These are phyloP conservation scores for Diaporthe citrichinensis DNA, from an alignment of 2,329 filamentous ascomycete genomes.

Conservation along the genomic window DNA sequence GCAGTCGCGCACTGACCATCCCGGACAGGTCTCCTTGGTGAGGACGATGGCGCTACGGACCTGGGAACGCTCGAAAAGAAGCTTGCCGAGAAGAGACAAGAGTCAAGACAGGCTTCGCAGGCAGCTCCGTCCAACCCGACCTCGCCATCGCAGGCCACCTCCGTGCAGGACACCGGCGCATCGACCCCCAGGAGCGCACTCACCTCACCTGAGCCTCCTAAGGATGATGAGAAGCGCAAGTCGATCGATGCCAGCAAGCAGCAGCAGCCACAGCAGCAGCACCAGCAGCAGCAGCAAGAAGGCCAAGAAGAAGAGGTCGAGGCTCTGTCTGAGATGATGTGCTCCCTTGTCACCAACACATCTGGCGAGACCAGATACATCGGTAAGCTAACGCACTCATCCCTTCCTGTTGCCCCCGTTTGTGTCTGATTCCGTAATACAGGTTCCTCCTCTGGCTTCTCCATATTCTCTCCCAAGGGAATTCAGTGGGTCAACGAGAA, in stretches of 20 bases:
- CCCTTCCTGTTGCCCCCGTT: slow-evolving; percentile 7
- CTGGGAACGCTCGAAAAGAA: slow-evolving; percentile 89
- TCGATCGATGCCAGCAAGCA: slow-evolving; percentile 51
- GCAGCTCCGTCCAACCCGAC: slow-evolving; percentile 63
- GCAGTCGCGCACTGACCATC: slow-evolving; percentile 34
- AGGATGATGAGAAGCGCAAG: slow-evolving; percentile 51
- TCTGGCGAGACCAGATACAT: slow-evolving; percentile 96
- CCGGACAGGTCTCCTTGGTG: slow-evolving; percentile 77
- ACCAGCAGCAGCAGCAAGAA: slow-evolving; percentile 41
- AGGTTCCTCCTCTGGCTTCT: slow-evolving; percentile 98
- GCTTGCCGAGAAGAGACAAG: slow-evolving; percentile 69
- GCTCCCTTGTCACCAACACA: slow-evolving; percentile 94
- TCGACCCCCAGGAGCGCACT: slow-evolving; percentile 69
- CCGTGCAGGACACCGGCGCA: slow-evolving; percentile 57
- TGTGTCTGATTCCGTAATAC: slow-evolving; percentile 21
- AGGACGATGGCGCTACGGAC: slow-evolving; percentile 90
- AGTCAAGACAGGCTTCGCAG: slow-evolving; percentile 65
- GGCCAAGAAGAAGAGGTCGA: slow-evolving; percentile 80
- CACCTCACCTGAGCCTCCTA: slow-evolving; percentile 65
- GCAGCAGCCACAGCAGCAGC: slow-evolving; percentile 43
- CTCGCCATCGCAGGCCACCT: slow-evolving; percentile 64
- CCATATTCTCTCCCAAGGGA: slow-evolving; percentile 97
- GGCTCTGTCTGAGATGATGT: slow-evolving; percentile 97
- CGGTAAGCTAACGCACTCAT: slow-evolving; percentile 67
- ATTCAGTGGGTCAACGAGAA: slow-evolving; percentile 99